Conservation (phyloP, 1,284 basidiomycete species). For the Farysia itapuensis region DNA sequence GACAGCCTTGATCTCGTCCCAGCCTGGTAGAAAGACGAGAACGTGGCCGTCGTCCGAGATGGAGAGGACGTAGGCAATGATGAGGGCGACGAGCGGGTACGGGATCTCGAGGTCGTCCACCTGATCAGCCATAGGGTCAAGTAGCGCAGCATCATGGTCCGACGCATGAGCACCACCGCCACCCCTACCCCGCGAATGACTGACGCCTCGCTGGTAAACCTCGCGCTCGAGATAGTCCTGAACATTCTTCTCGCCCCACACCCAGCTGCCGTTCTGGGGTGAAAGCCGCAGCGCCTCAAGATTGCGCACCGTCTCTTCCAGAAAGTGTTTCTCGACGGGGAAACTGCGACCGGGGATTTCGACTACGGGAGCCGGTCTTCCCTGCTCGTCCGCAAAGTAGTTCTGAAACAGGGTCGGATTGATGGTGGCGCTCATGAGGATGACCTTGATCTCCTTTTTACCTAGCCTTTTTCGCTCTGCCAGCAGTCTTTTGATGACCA, state of each 20-base stretch:
- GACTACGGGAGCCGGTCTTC: conserved; percentile 71
- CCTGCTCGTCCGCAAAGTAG: conserved; percentile 72
- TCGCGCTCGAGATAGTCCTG: conserved; percentile 76
- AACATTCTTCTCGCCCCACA: conserved; percentile 76
- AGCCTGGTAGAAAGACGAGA: conserved; percentile 85
- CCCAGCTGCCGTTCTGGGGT: conserved; percentile 66
- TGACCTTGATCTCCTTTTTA: conserved; percentile 77
- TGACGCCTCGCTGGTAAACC: conserved; percentile 40
- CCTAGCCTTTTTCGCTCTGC: conserved; percentile 72
- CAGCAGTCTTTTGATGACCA: conserved; percentile 83
- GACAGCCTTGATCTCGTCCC: conserved; percentile 87
- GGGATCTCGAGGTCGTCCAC: conserved; percentile 80
- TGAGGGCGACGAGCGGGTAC: conserved; percentile 77
- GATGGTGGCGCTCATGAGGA: conserved; percentile 95
- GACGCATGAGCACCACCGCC: conserved; percentile 7
- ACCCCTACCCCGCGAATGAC: conserved; percentile 3
- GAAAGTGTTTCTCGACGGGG: conserved; percentile 78
- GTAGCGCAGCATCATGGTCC: conserved; percentile 44
- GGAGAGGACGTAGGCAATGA: conserved; percentile 76
- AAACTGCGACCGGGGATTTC: conserved; percentile 90
- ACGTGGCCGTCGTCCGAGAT: conserved; percentile 82
- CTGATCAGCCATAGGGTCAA: conserved; percentile 49
- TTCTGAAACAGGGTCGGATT: conserved; percentile 83
- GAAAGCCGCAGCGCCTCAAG: conserved; percentile 42
- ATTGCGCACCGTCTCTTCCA: conserved; percentile 73